A percentile compares a stretch with the other conserved stretches of the same genome.
Conservation (phyloP, 129 eudicot genomes). For the Kitagawia praeruptora region DNA sequence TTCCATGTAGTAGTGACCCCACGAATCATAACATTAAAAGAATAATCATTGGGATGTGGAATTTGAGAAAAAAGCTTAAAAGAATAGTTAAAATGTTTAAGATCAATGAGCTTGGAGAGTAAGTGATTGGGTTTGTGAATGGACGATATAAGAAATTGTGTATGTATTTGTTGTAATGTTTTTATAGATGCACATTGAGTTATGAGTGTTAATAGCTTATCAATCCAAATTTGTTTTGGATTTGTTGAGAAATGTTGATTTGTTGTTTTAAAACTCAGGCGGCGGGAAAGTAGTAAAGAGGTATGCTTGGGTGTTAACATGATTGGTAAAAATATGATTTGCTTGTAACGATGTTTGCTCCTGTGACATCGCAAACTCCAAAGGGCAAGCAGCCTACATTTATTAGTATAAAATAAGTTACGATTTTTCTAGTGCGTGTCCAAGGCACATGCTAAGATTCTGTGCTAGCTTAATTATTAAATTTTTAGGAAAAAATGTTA, state of each 20-base stretch:
- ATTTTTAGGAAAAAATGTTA: no score
- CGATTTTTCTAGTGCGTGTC: no score
- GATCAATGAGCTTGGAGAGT: conserved; percentile 44
- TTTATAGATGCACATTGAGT: conserved; percentile 8
- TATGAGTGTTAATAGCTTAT: conserved; percentile 1
- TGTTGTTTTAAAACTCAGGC: not conserved
- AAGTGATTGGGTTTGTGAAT: conserved; percentile 47
- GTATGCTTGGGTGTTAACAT: not conserved
- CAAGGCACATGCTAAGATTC: no score
- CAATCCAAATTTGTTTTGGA: not conserved
- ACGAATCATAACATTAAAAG: conserved; percentile 63
- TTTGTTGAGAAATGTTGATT: not conserved
- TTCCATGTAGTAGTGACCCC: conserved; percentile 60
- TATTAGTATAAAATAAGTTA: no score
- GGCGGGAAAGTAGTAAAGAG: not conserved
- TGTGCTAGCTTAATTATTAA: no score
- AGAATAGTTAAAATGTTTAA: conserved; percentile 49
- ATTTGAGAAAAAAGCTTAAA: conserved; percentile 38
- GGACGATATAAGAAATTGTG: conserved; percentile 53
- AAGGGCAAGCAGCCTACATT: no score
- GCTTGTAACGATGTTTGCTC: not conserved
- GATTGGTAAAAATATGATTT: not conserved
- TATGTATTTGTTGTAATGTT: conserved; percentile 56
- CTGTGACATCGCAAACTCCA: no score
- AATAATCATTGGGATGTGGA: conserved; percentile 54